Evolutionary conservation across 257 asterid species (phyloP), one percentile per base, ranked within the genome.

Genomic region (Nyctanthes arbortristis): DNA sequence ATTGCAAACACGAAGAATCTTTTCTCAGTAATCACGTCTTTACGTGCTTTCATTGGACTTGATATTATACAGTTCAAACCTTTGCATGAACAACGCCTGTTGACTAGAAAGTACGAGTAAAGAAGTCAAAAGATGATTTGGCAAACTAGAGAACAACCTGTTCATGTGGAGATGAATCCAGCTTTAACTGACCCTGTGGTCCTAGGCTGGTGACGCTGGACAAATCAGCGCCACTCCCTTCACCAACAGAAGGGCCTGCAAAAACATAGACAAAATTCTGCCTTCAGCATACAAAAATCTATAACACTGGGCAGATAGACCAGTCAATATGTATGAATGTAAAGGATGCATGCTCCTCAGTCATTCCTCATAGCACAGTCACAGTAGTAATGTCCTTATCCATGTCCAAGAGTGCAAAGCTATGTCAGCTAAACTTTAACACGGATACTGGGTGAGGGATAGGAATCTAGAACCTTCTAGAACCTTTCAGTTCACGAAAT

Each of bases 191-290:
- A 8, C 70, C 69, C 22, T 71, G 78, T n/a, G 70, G 73, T 16
- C 72, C 70, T 75, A 56, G 78, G 57, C 60, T 62, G 28, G 84
- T 71, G 61, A 79, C 76, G 63, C 84, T 75, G n/a, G 78, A 75
- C 64, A 71, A 36, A 63, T 75, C 83, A 79, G 71, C 55, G 67
- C 59, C 39, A 52, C 72, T 63, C 59, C 65, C 79, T 63, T 66
- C 75, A 25, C 30, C 67, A 66, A 57, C 61, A 36, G 65, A 45
- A 35, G 40, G 20, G 52, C 71, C 84, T 75, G 75, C 65, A 58
- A 62, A 36, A 25, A 12, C 25, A 30, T 16, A 10, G 27, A 47
- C 24, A 57, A 36, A 55, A 60, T 36, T 45, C 60, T 65, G 63
- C 30, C 59, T 52, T 10, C 5, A 20, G 59, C 59, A 24, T 30